Base-by-base conservation (phyloP, 495 filamentous ascomycete species). In the Lasiosphaeria ovina region DNA sequence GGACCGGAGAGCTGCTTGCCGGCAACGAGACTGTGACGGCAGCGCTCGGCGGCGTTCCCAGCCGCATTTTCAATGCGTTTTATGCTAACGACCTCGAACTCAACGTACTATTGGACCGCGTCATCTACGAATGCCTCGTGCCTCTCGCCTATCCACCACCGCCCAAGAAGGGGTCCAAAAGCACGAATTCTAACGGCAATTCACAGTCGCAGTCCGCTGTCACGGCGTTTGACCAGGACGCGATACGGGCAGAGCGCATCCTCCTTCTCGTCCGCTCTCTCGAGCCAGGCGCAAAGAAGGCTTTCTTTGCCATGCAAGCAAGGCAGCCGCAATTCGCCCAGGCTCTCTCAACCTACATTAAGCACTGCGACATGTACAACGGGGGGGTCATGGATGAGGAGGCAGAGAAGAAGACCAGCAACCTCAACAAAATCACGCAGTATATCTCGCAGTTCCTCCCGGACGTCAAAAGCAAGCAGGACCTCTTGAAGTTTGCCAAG, bases 11-110 rank as follows among this genome's bases (percentile, higher is more conserved):
- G 61, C 88, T 99, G 62, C 87, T 90, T 47, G 85, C 86, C 48
- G 90, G 89, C 16, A 88, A 93, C 63, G 91, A 96, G 62, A 75
- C 82, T 7, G 86, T 96, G 14, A 81, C 79, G 5, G 77, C 83
- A 31, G 78, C 91, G 11, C 75, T 99, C 10, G 87, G 87, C 12
- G 87, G 86, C 51, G 90, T 92, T 48, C 93, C 94, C 11, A 87
- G 87, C 2, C 92, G 86, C 66, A 92, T 98, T 42, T 85, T 96
- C 57, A 91, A 92, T 65, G 86, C 90, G 0, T 90, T 87, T 62
- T 99, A 96, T 68, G 88, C 93, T 50, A 97, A 97, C 69, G 92
- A 97, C 67, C 77, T 77, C 4, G 92, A 96, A 60, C 84, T 97
- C 55, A 93, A 92, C 70, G 82, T 89, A 24, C 75, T 92, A 51